These are phyloP conservation scores for Ricinus communis DNA, from an alignment of 345 rosid species.

Conservation along the genomic window DNA sequence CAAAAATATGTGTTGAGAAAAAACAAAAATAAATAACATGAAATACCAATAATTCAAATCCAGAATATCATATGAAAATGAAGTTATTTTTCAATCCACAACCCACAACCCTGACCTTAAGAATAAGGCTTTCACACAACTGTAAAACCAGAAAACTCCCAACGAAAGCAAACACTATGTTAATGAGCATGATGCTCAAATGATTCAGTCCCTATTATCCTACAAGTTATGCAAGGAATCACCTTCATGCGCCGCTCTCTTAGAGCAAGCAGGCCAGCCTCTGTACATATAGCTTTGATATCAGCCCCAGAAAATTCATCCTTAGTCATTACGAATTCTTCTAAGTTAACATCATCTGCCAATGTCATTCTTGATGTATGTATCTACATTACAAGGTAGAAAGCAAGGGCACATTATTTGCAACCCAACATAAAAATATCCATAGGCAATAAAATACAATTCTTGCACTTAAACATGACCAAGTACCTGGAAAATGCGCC, in stretches of 20 bases:
- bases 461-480: neutral
- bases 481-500: constrained; percentile 32
- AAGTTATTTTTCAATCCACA: neutral
- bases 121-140: neutral
- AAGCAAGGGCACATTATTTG: neutral
- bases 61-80: too few species aligned
- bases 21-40: too few species aligned
- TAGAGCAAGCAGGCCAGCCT: constrained; percentile 37
- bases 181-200: neutral
- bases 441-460: neutral
- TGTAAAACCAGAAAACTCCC: neutral
- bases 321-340: constrained; percentile 40
- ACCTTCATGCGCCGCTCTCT: constrained; percentile 43
- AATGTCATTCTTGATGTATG: constrained; percentile 39
- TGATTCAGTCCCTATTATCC: neutral
- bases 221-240: neutral
- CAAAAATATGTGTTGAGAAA: neutral
- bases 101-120: neutral
- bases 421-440: neutral
- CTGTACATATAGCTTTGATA: constrained; percentile 37
- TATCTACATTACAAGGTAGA: constrained; percentile 17
- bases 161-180: neutral
- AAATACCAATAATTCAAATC: too few species aligned
- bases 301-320: constrained; percentile 40
- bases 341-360: constrained; percentile 39